These are phyloP conservation scores for Fusarium tupiense DNA, from an alignment of 2,329 filamentous ascomycete species.

Conservation along the genomic window DNA sequence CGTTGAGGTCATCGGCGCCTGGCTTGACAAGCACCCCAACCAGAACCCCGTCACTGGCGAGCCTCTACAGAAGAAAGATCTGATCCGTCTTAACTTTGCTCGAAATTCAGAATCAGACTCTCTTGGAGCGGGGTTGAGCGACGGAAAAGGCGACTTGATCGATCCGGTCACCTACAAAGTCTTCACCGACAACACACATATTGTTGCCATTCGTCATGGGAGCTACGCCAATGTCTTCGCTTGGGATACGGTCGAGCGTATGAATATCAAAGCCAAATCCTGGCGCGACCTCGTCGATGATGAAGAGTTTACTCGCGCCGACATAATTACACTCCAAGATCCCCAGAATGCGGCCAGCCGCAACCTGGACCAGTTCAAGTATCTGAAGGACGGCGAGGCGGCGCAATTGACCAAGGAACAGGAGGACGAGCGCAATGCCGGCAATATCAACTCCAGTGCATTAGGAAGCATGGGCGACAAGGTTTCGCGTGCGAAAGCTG, in stretches of 20 bases:
- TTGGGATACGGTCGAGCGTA: conserved; percentile 91
- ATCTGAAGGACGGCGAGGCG: conserved; percentile 82
- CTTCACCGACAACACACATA: conserved; percentile 97
- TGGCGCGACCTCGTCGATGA: conserved; percentile 93
- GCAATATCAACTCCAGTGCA: conserved; percentile 80
- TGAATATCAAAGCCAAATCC: conserved; percentile 97
- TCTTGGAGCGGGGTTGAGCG: conserved; percentile 57
- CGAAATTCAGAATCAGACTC: conserved; percentile 81
- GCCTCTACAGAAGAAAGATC: conserved; percentile 79
- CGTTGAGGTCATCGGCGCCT: conserved; percentile 90
- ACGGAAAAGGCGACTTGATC: conserved; percentile 80
- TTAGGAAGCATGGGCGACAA: conserved; percentile 83
- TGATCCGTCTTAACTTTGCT: conserved; percentile 90
- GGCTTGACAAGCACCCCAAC: conserved; percentile 86
- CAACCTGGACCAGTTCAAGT: conserved; percentile 89
- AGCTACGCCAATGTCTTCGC: conserved; percentile 95
- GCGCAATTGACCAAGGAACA: conserved; percentile 75
- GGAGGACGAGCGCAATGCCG: conserved; percentile 70
- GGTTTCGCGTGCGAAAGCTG: conserved; percentile 89
- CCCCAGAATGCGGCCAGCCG: conserved; percentile 87
- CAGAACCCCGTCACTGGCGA: conserved; percentile 91
- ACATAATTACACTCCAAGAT: conserved; percentile 96
- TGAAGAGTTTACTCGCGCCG: conserved; percentile 83
- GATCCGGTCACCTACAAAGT: conserved; percentile 98
- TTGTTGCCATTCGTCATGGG: conserved; percentile 83